Evolutionary conservation across 176 grass and related monocot species (phyloP).

Genomic region (Luzula sylvatica): DNA sequence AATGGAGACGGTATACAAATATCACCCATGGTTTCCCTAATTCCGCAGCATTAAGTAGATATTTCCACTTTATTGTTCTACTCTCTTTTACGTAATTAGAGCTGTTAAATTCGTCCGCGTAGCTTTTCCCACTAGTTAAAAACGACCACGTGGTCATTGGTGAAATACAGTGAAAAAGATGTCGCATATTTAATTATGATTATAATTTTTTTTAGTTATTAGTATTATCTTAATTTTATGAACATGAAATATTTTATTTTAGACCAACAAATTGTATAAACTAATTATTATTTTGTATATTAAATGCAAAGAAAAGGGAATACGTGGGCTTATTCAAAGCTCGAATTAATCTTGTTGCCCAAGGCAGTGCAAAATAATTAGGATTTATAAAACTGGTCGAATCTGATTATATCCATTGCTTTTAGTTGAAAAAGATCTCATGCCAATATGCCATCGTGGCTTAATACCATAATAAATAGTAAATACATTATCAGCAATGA

Average conservation of each 20-base stretch:
- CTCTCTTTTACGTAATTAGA: too few species aligned
- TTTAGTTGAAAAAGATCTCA: constrained; percentile 3
- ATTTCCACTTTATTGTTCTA: too few species aligned
- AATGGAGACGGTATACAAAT: neutral
- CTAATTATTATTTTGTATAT: too few species aligned
- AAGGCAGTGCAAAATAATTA: constrained; percentile 9
- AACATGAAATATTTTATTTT: too few species aligned
- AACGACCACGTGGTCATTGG: neutral
- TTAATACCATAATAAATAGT: neutral
- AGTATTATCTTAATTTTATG: too few species aligned
- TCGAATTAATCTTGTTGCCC: neutral
- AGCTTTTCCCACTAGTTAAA: neutral
- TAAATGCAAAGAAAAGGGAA: too few species aligned
- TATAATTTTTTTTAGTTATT: too few species aligned
- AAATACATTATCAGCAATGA: constrained; percentile 19
- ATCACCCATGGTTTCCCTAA: constrained; percentile 19
- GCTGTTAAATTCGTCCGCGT: too few species aligned
- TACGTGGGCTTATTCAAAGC: too few species aligned
- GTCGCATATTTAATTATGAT: too few species aligned
- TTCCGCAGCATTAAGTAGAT: neutral
- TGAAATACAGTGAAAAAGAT: too few species aligned
- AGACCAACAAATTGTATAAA: too few species aligned
- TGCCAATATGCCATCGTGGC: neutral
- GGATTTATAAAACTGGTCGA: neutral
- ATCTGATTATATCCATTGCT: neutral